phyloP scores from a whole-genome alignment of 805 yeast species.

The Barnettozyma siamensis region DNA sequence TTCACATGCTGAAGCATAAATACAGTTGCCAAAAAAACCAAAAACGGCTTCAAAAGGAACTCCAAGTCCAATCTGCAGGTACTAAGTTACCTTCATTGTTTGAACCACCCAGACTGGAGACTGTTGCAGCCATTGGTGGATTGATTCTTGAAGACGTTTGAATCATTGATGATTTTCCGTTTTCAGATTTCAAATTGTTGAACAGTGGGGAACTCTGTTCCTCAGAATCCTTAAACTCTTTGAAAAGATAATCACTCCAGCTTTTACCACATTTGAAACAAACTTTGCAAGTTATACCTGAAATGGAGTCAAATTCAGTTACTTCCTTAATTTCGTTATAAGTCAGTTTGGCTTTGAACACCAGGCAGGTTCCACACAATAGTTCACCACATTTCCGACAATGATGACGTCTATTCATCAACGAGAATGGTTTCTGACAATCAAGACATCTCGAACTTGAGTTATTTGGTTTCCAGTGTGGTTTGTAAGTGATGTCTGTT shows the following conservation, averaged over 20 bases:
- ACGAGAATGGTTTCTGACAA: conserved; percentile 55
- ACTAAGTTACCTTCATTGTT: conserved; percentile 20
- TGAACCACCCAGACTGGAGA: neutral
- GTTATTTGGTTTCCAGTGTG: conserved; percentile 64
- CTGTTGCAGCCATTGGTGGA: neutral
- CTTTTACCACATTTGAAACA: conserved; percentile 52
- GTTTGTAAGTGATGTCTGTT: conserved; percentile 20
- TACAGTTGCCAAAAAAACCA: too few species aligned
- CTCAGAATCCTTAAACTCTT: conserved; percentile 18
- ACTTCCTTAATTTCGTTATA: conserved; percentile 2
- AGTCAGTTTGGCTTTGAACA: conserved; percentile 43
- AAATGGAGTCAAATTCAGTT: conserved; percentile 39
- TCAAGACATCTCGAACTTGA: conserved; percentile 49
- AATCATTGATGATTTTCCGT: neutral
- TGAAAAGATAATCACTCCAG: conserved; percentile 37
- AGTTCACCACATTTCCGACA: conserved; percentile 71
- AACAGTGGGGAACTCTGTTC: neutral
- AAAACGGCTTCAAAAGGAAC: conserved; percentile 37
- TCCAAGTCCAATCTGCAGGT: conserved; percentile 68
- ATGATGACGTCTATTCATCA: conserved; percentile 64
- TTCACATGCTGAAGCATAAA: too few species aligned
- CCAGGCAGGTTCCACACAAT: conserved; percentile 55
- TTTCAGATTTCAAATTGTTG: neutral
- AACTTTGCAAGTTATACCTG: conserved; percentile 54
- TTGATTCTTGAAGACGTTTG: neutral